Percentiles rank a stretch among this genome's conserved stretches.
Conservation (phyloP, 108 stramenopile genomes). For the Cyclotella sp. region DNA sequence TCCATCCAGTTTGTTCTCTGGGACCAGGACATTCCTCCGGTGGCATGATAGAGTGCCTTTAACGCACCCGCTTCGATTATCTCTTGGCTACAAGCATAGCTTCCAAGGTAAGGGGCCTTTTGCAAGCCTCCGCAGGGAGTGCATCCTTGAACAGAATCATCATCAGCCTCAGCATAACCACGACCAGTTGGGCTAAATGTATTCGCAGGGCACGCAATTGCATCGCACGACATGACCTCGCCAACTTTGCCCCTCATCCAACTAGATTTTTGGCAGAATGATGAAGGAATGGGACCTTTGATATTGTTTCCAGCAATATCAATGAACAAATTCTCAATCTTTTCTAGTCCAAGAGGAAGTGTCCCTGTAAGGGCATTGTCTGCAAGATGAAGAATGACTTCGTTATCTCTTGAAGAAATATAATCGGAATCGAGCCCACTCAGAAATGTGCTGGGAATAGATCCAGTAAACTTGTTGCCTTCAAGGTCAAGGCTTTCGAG, state of each 20-base stretch:
- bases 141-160: conserved; percentile 24
- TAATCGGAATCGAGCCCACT: conserved; percentile 47
- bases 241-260: conserved; percentile 69
- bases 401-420: conserved; percentile 28
- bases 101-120: conserved; percentile 49
- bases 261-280: conserved; percentile 38
- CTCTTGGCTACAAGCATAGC: conserved; percentile 32
- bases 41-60: conserved; percentile 35
- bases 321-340: conserved; percentile 46
- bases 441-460: conserved; percentile 47
- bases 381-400: conserved; percentile 59
- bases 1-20: conserved; percentile 55
- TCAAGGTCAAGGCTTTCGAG: conserved; percentile 54
- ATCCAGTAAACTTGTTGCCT: conserved; percentile 52
- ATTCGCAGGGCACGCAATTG: conserved; percentile 76
- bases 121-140: conserved; percentile 36
- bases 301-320: conserved; percentile 52
- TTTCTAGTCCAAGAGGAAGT: conserved; percentile 49
- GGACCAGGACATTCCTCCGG: conserved; percentile 34
- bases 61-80: conserved; percentile 28
- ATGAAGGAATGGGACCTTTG: conserved; percentile 38
- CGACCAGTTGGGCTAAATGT: conserved; percentile 50
- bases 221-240: conserved; percentile 61
- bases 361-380: conserved; percentile 68
- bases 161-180: conserved; percentile 10